Evolutionary conservation across 2,329 filamentous ascomycete genomes (phyloP).

Genomic region (Colletotrichum noveboracense): DNA sequence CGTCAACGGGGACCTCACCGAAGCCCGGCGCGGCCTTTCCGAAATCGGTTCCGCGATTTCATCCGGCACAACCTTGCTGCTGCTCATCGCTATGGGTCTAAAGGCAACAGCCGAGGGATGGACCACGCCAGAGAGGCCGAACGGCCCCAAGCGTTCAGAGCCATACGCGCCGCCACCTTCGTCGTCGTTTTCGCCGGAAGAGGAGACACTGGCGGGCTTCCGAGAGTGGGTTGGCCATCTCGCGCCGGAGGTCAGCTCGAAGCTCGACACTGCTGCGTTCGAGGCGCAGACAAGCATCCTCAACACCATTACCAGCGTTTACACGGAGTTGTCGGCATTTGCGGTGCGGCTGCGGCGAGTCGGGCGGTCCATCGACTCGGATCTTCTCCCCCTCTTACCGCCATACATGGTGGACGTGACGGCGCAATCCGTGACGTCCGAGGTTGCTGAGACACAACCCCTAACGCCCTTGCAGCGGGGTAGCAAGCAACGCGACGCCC

Average conservation of each 20-base stretch:
- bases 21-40: background rate
- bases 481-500: background rate
- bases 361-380: background rate
- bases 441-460: background rate
- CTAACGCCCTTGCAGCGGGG: background rate
- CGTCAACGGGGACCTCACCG: background rate
- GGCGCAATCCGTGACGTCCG: background rate
- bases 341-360: background rate
- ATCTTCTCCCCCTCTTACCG: background rate
- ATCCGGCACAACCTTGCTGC: background rate
- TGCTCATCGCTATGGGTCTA: background rate
- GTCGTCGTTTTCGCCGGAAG: background rate
- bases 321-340: background rate
- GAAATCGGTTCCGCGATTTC: background rate
- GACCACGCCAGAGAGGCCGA: background rate
- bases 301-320: background rate
- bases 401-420: background rate
- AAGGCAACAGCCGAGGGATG: background rate
- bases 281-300: background rate
- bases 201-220: background rate
- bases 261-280: background rate
- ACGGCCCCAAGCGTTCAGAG: background rate
- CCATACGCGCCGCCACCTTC: background rate
- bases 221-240: background rate
- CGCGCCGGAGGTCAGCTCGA: background rate